A percentile compares a stretch with the other conserved stretches of the same genome.
These are phyloP conservation scores for Starmera quercuum DNA, from an alignment of 805 yeast species.

Conservation along the genomic window DNA sequence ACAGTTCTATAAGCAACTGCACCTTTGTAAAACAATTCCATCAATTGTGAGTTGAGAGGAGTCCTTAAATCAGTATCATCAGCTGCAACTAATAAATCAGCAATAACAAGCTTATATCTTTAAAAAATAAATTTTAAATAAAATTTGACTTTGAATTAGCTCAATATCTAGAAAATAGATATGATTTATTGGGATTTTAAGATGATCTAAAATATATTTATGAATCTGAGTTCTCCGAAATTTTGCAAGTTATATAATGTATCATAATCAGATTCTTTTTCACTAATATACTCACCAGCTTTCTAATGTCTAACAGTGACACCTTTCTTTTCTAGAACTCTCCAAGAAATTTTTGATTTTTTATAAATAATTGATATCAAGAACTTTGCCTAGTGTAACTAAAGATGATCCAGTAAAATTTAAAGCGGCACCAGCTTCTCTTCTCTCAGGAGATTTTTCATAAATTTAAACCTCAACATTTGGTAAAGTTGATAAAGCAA, in stretches of 20 bases:
- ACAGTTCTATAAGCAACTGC: constrained; percentile 10
- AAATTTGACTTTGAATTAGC: not conserved
- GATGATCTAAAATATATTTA: constrained; percentile 4
- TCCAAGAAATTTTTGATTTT: constrained; percentile 3
- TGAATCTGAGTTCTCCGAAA: constrained; percentile 7
- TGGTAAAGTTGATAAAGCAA: constrained; percentile 6
- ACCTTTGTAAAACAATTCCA: constrained; percentile 8
- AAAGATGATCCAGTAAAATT: constrained; percentile 6
- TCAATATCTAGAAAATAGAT: constrained; percentile 1
- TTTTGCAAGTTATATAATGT: constrained; percentile 4
- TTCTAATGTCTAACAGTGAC: constrained; percentile 8
- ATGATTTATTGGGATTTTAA: constrained; percentile 1
- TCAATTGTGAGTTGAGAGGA: constrained; percentile 7
- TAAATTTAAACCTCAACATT: constrained; percentile 7
- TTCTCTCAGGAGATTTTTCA: constrained; percentile 6
- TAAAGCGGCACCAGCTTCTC: constrained; percentile 12
- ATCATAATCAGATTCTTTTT: not conserved
- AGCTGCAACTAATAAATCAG: constrained; percentile 8
- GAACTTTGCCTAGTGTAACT: constrained; percentile 3
- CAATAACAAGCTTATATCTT: constrained; percentile 3
- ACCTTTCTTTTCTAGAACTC: constrained; percentile 3
- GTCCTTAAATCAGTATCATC: constrained; percentile 12
- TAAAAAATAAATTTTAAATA: constrained; percentile 2
- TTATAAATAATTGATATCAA: constrained; percentile 8
- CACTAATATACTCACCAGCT: constrained; percentile 5